Evolutionary conservation across 495 filamentous ascomycete species (phyloP).

Genomic region (Hypoxylon crocopeplum): DNA sequence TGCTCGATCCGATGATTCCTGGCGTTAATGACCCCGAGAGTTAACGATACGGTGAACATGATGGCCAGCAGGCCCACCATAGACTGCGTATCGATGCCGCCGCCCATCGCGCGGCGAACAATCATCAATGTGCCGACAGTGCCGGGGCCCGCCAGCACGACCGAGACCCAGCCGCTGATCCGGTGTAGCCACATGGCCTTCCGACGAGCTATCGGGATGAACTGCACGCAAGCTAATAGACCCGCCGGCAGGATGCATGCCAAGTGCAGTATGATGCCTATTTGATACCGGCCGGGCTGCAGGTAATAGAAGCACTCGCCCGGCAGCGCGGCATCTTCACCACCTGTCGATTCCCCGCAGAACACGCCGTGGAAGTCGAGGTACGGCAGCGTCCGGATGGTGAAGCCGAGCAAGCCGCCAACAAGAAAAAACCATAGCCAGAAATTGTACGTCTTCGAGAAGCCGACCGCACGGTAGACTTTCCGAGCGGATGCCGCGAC

Average conservation of each 20-base stretch:
- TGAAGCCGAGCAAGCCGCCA: conserved; percentile 41
- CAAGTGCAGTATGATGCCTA: conserved; percentile 59
- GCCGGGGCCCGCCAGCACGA: conserved; percentile 47
- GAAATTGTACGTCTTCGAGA: conserved; percentile 49
- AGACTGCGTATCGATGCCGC: conserved; percentile 48
- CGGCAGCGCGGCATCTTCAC: conserved; percentile 39
- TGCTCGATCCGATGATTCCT: conserved; percentile 61
- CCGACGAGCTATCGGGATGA: conserved; percentile 58
- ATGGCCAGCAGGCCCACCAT: conserved; percentile 45
- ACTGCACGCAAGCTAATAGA: conserved; percentile 57
- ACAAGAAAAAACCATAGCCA: conserved; percentile 45
- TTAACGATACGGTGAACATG: conserved; percentile 41
- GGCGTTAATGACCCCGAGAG: conserved; percentile 56
- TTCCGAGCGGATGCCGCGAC: conserved; percentile 29
- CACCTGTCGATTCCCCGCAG: conserved; percentile 16
- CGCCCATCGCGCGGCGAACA: conserved; percentile 52
- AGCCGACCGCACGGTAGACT: conserved; percentile 47
- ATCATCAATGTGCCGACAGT: conserved; percentile 55
- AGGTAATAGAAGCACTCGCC: conserved; percentile 60
- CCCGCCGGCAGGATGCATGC: conserved; percentile 51
- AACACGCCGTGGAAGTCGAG: conserved; percentile 46
- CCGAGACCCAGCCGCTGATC: conserved; percentile 58
- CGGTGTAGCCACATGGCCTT: conserved; percentile 56
- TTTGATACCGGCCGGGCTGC: conserved; percentile 38
- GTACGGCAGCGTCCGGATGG: conserved; percentile 40